phyloP scores from a whole-genome alignment of 139 green algal species.

The Micractinium conductrix region DNA sequence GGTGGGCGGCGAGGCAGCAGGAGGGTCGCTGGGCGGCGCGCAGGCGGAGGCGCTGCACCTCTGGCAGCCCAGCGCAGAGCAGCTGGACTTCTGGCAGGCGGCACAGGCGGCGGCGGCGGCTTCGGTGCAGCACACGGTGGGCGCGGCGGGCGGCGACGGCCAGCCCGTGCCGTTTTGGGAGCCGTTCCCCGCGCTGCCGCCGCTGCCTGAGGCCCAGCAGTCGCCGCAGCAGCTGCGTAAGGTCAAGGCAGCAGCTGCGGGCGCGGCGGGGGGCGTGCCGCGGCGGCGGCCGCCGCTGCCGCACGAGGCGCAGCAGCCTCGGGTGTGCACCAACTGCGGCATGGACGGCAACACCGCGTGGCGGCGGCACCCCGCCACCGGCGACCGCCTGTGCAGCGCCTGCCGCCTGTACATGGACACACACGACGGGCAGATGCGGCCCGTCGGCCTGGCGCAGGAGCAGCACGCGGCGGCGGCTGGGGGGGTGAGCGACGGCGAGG shows the following conservation, averaged over 20 bases:
- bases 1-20: too few relatives aligned
- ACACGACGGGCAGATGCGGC: neutral
- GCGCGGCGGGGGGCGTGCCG: too few relatives aligned
- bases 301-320: too few relatives aligned
- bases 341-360: too few relatives aligned
- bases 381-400: too few relatives aligned
- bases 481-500: too few relatives aligned
- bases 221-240: neutral
- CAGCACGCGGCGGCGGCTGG: neutral
- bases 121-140: too few relatives aligned
- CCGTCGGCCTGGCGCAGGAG: neutral
- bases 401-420: neutral
- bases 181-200: neutral
- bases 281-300: too few relatives aligned
- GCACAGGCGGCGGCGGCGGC: neutral
- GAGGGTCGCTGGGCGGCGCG: too few relatives aligned
- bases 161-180: neutral
- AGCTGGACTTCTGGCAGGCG: neutral
- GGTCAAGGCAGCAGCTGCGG: neutral
- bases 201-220: neutral
- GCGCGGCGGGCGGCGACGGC: too few relatives aligned
- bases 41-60: neutral
- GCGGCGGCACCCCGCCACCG: too few relatives aligned
- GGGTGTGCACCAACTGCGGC: too few relatives aligned
- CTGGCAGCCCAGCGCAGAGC: constrained; percentile 1